Evolutionary conservation across 306 rosid genomes (phyloP).

Genomic region (Lathyrus tuberosus): DNA sequence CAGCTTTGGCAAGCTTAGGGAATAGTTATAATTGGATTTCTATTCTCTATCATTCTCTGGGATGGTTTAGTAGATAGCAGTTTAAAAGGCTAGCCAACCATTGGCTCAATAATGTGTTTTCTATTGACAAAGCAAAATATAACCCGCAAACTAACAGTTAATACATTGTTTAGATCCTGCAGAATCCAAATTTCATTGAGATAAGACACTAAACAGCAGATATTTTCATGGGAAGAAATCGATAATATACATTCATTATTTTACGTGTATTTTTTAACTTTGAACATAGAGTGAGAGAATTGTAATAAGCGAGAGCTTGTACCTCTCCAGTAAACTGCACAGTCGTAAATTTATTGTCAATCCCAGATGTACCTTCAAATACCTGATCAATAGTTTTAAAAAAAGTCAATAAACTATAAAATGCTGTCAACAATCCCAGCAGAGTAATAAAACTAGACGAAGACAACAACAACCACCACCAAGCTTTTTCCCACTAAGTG

Average conservation of each 20-base stretch:
- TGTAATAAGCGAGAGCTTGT: conserved; percentile 35
- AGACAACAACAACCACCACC: no score
- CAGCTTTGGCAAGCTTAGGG: conserved; percentile 11
- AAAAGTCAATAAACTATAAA: conserved; percentile 22
- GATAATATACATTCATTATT: background rate
- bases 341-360: conserved; percentile 94
- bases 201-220: conserved; percentile 16
- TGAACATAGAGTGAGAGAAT: conserved; percentile 8
- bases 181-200: background rate
- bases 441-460: conserved; percentile 23
- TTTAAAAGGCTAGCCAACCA: conserved; percentile 7
- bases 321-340: conserved; percentile 99
- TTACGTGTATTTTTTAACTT: conserved; percentile 14
- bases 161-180: background rate
- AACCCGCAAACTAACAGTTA: conserved; percentile 11
- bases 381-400: conserved; percentile 56
- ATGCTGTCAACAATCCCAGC: background rate
- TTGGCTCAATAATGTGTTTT: conserved; percentile 9
- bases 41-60: background rate
- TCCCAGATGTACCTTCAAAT: conserved; percentile 99
- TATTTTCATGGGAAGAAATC: background rate
- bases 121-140: conserved; percentile 8
- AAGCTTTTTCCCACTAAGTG: no score
- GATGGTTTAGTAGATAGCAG: conserved; percentile 17
- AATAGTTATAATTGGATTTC: conserved; percentile 19